phyloP scores from a whole-genome alignment of 192 early-diverging fungal genomes.

The Umbelopsis sp. region DNA sequence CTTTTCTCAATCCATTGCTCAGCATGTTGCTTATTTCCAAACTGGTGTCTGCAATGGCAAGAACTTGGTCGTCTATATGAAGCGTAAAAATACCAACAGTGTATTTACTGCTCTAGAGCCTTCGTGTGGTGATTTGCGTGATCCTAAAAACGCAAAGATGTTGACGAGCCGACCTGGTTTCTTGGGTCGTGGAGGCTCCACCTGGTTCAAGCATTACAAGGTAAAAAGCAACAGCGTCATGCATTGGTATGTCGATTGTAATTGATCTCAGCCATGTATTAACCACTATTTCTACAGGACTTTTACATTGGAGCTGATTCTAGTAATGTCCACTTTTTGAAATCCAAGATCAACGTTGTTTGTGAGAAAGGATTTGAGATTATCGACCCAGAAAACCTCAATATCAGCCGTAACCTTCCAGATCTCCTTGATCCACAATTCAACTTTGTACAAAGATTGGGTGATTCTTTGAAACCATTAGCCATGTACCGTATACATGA shows the following conservation, averaged over 20 bases:
- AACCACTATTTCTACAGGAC: slow-evolving; percentile 59
- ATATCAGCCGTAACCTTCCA: slow-evolving; percentile 77
- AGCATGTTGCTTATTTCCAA: slow-evolving; percentile 32
- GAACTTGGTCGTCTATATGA: slow-evolving; percentile 32
- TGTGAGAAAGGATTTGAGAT: slow-evolving; percentile 95
- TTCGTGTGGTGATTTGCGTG: slow-evolving; percentile 27
- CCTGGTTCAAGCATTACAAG: slow-evolving; percentile 36
- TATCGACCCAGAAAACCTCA: slow-evolving; percentile 84
- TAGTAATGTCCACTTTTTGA: slow-evolving; percentile 84
- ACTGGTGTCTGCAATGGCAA: slow-evolving; percentile 31
- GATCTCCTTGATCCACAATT: slow-evolving; percentile 81
- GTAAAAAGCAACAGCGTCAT: slow-evolving; percentile 18
- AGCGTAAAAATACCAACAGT: slow-evolving; percentile 22
- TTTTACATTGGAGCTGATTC: slow-evolving; percentile 94
- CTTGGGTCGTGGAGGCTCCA: slow-evolving; percentile 17
- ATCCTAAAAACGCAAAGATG: slow-evolving; percentile 26
- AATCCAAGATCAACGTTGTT: slow-evolving; percentile 84
- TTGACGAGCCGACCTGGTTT: slow-evolving; percentile 20
- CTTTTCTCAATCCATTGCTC: slow-evolving; percentile 22
- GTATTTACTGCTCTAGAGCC: slow-evolving; percentile 33
- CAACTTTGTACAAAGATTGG: slow-evolving; percentile 77
- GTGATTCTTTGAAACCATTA: slow-evolving; percentile 78
- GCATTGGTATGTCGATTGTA: no score
- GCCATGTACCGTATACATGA: slow-evolving; percentile 81
- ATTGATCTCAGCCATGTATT: no score